Conservation (phyloP, 176 grass and related monocot genomes). For the Aegilops longissima region DNA sequence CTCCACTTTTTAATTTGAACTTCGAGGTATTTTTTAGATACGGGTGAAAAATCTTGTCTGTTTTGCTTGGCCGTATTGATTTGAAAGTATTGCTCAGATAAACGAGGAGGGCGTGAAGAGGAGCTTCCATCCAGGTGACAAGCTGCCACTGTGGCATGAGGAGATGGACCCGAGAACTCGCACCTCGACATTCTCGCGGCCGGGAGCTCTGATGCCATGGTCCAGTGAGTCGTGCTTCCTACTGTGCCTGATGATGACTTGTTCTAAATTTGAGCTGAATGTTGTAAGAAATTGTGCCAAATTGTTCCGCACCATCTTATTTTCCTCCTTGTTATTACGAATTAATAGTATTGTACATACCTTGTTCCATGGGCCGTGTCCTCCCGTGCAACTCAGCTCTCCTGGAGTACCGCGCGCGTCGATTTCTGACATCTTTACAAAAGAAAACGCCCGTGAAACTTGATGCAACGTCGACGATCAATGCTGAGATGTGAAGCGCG, state of each 20-base stretch:
- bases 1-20: too few relatives aligned
- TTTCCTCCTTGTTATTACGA: not conserved
- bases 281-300: not conserved
- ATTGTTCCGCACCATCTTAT: not conserved
- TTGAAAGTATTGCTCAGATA: conserved; percentile 47
- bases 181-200: conserved; percentile 76
- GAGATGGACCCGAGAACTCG: conserved; percentile 78
- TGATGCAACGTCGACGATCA: not conserved
- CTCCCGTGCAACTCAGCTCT: not conserved
- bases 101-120: conserved; percentile 66
- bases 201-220: conserved; percentile 79
- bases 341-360: not conserved
- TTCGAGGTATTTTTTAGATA: too few relatives aligned
- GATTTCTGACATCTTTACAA: too few relatives aligned
- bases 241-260: too few relatives aligned
- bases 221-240: conserved; percentile 13
- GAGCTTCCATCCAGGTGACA: conserved; percentile 72
- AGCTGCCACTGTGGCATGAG: conserved; percentile 82
- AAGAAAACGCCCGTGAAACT: not conserved
- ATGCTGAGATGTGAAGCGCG: not conserved
- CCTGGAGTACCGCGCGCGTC: not conserved
- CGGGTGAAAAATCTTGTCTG: not conserved
- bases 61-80: not conserved
- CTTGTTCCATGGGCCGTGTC: not conserved
- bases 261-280: not conserved